Percentiles rank a stretch among this genome's conserved stretches.
phyloP scores from a whole-genome alignment of 1,139 yeast species.

The Debaryomyces subglobosus region DNA sequence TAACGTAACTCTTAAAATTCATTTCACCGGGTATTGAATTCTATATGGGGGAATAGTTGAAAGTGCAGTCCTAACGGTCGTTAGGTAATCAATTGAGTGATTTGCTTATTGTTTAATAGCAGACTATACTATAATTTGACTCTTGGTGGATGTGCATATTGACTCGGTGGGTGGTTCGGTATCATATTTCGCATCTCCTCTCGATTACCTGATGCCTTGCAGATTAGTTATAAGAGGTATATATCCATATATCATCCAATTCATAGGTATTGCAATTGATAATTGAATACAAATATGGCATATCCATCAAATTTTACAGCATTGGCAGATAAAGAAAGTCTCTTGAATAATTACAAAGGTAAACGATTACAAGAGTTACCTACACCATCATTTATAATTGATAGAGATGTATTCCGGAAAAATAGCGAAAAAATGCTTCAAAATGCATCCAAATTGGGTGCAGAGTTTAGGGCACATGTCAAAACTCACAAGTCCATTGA shows the following conservation, averaged over 20 bases:
- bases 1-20: background rate
- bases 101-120: too few relatives aligned
- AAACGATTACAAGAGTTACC: constrained; percentile 31
- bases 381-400: constrained; percentile 39
- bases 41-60: background rate
- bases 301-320: constrained; percentile 22
- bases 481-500: constrained; percentile 69
- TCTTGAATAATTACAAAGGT: constrained; percentile 30
- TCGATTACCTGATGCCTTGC: background rate
- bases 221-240: background rate
- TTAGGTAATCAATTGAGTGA: background rate
- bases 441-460: constrained; percentile 31
- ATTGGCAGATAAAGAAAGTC: constrained; percentile 25
- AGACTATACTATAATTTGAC: background rate
- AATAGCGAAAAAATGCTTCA: constrained; percentile 37
- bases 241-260: background rate
- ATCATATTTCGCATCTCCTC: background rate
- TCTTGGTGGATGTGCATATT: background rate
- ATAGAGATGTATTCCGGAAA: constrained; percentile 23
- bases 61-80: background rate
- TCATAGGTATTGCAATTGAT: background rate
- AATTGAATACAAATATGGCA: constrained; percentile 4
- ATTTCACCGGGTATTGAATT: background rate
- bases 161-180: constrained; percentile 1
- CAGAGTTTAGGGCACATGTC: constrained; percentile 65